Percentiles rank a stretch among this genome's conserved stretches.
These are phyloP conservation scores for Colletotrichum sidae DNA, from an alignment of 2,329 filamentous ascomycete species.

Conservation along the genomic window DNA sequence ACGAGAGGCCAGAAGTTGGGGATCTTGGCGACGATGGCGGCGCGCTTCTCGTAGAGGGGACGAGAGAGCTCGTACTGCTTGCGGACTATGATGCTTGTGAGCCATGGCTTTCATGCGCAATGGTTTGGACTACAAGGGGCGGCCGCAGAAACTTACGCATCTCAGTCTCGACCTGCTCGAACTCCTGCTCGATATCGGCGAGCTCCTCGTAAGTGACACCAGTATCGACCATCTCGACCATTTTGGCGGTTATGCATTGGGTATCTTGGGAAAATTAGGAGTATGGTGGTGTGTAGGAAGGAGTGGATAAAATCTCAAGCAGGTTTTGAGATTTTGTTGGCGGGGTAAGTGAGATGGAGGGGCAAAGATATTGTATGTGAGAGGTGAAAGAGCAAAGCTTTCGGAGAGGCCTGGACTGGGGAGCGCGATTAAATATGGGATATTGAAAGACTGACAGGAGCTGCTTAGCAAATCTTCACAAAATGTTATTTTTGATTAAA, in stretches of 20 bases:
- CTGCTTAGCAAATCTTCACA: constrained; percentile 32
- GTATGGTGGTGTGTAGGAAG: not conserved
- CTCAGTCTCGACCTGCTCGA: constrained; percentile 84
- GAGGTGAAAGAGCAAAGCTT: constrained; percentile 38
- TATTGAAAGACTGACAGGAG: not conserved
- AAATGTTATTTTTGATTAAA: not conserved
- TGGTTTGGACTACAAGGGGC: not conserved
- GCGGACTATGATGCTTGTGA: constrained; percentile 66
- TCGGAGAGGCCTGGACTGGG: constrained; percentile 23
- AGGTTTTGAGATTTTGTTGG: constrained; percentile 15
- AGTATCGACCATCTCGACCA: constrained; percentile 51
- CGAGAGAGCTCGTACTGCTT: constrained; percentile 76
- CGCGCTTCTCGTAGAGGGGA: constrained; percentile 82
- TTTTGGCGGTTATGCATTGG: constrained; percentile 31
- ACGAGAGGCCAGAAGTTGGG: constrained; percentile 96
- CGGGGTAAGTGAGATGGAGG: constrained; percentile 27
- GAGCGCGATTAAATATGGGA: constrained; percentile 21
- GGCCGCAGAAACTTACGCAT: constrained; percentile 60
- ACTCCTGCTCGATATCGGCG: constrained; percentile 82
- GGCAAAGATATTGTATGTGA: constrained; percentile 22
- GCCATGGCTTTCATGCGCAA: not conserved
- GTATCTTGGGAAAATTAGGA: not conserved
- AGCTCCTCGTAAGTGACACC: constrained; percentile 80
- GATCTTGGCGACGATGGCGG: constrained; percentile 76
- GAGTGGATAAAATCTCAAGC: constrained; percentile 5